Evolutionary conservation across 169 alveolate species (phyloP), one percentile per base, ranked within the genome.

Genomic region (Eimeria praecox): DNA sequence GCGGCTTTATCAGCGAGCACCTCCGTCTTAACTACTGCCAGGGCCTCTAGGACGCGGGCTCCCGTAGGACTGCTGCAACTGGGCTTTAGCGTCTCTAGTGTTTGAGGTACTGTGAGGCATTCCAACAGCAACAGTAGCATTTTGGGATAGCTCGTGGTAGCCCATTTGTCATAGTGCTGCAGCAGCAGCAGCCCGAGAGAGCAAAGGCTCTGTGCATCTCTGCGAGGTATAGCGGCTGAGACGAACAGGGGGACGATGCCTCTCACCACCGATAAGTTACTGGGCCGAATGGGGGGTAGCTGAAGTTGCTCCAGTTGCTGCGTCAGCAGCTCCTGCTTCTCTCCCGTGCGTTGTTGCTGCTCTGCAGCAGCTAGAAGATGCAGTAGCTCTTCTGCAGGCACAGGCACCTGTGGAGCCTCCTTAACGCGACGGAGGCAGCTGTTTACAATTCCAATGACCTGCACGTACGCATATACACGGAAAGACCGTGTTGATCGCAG

Each of bases 381-480:
- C 93, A 87, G 75, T 22, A 87, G 83, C 49, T 87, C 93, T 62
- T 62, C 93, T 18, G 82, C 93, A 59, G 93, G 93, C 27, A 87
- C 64, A 18, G 78, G 93, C 3, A 87, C 82, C 83, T 56, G 83
- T 64, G 80, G 75, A 30, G 93, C 80, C 73, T 87, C 93, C 24
- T 87, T 87, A 33, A 83, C 73, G 14, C 96, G 93, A 38, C 90
- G 96, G 86, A 93, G 96, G 33, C 94, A 80, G 69, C 90, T 88
- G 94, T 83, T 93, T 78, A 93, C 88, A 59, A 93, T 83, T 14
- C 66, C 89, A 16, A 93, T 69, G 40, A 93, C 94, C 96, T 93
- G 96, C 42, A 42, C 30, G 42, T 64, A 56, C 12, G n/a, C 87
- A 73, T 30, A 56, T 3, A 56, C 62, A 54, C 64, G 1, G 2